A percentile compares a stretch with the other conserved stretches of the same genome.
Conservation (phyloP, 169 alveolate species). For the Plasmodium inui region DNA sequence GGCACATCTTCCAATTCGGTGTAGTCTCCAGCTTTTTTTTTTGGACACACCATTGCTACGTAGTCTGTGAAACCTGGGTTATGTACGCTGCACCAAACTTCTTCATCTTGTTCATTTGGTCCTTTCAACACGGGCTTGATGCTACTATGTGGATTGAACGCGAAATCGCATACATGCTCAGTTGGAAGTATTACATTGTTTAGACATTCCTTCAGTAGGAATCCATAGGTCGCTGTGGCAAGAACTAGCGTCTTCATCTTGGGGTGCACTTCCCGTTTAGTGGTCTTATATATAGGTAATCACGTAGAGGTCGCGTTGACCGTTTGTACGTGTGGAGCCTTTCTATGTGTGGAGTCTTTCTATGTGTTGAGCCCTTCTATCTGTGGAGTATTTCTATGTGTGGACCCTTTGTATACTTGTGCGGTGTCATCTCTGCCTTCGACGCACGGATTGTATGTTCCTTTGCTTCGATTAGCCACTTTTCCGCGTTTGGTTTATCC, state of each 20-base stretch:
- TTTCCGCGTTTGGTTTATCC: not conserved
- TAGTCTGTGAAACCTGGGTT: not conserved
- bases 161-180: constrained; percentile 20
- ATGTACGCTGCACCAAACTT: constrained; percentile 16
- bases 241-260: not conserved
- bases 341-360: too few species aligned
- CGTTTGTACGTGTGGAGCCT: too few species aligned
- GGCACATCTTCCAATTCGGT: constrained; percentile 15
- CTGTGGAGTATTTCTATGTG: too few species aligned
- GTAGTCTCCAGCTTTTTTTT: constrained; percentile 5
- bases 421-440: not conserved
- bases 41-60: constrained; percentile 34
- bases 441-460: not conserved
- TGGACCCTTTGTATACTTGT: too few species aligned
- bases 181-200: not conserved
- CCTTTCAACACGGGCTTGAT: constrained; percentile 11
- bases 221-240: not conserved
- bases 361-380: too few species aligned
- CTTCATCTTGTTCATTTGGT: not conserved
- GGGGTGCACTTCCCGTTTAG: not conserved
- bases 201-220: not conserved
- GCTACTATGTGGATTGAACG: constrained; percentile 26
- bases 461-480: not conserved
- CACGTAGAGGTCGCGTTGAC: too few species aligned
- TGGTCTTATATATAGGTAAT: not conserved